Conservation (phyloP, 2,329 filamentous ascomycete species). For the Ilyonectria destructans region DNA sequence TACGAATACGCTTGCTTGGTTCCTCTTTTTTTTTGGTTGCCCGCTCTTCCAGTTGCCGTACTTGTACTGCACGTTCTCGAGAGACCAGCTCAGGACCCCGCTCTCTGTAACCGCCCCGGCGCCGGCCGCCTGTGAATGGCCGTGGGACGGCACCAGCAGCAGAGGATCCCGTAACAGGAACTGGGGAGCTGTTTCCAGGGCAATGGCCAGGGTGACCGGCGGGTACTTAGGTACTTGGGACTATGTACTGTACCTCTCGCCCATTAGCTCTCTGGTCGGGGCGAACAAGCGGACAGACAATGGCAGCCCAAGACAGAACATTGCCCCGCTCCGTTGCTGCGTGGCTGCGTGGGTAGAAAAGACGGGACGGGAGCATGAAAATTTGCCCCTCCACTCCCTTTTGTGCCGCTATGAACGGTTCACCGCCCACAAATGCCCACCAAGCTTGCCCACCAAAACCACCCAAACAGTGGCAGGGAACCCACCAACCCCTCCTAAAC, state of each 20-base stretch:
- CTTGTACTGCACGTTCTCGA: neutral
- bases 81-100: neutral
- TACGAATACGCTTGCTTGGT: slow-evolving; percentile 35
- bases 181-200: neutral
- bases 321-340: slow-evolving; percentile 14
- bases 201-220: neutral
- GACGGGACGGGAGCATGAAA: slow-evolving; percentile 39
- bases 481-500: slow-evolving; percentile 34
- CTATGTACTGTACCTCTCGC: neutral
- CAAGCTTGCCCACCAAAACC: slow-evolving; percentile 23
- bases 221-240: neutral
- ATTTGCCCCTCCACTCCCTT: slow-evolving; percentile 49
- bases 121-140: slow-evolving; percentile 4
- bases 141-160: neutral
- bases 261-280: neutral
- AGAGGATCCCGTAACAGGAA: neutral
- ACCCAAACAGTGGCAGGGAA: slow-evolving; percentile 20
- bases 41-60: slow-evolving; percentile 8
- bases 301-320: neutral
- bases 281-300: neutral
- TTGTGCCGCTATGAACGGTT: slow-evolving; percentile 40
- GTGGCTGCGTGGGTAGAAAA: neutral
- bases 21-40: slow-evolving; percentile 24
- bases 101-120: slow-evolving; percentile 1
- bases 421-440: slow-evolving; percentile 45